Evolutionary conservation across 768 basidiomycete species (phyloP), one percentile per base, ranked within the genome.

Genomic region (Leccinum boreale): DNA sequence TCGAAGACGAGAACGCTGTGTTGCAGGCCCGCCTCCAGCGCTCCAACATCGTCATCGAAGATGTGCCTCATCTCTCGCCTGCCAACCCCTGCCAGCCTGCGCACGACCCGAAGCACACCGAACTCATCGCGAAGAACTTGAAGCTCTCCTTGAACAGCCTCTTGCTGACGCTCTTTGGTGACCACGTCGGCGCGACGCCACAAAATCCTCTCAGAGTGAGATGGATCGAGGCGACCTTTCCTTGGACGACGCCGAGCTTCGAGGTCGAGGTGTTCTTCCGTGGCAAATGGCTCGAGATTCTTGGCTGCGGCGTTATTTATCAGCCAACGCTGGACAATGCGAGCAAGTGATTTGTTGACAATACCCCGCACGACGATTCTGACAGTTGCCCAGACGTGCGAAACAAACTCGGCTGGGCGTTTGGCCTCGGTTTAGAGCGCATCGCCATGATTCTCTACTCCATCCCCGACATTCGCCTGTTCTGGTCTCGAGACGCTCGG

Each of bases 141-240:
- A 98, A 98, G 73, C 79, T 94, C 47, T 89, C 89, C 21, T 77
- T 99, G 67, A 98, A 98, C 68, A 83, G 85, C 45, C 77, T 99
- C 52, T 83, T 99, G 62, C 78, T 94, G 53, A 79, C 81, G 54
- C 76, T 99, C 26, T 98, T 98, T 70, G 90, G 90, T 4, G 80
- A 78, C 9, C 78, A 71, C 11, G 78, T 77, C 17, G 82, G 77
- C 11, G 76, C 77, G 26, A 78, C 73, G 23, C 77, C 76, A 17
- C 77, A 81, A 36, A 83, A 90, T 51, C 95, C 97, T 24, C 77
- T 99, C 60, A 79, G 84, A 61, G 89, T 99, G 26, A 80, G 97
- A 21, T 99, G 97, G 97, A 98, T 98, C 62, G 94, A 98, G 69
- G 93, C 96, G 2, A 92, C 90, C 67, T 98, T 99, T 75, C 97